These are phyloP conservation scores for Phytopythium aichiense DNA, from an alignment of 352 stramenopile species.

Conservation along the genomic window DNA sequence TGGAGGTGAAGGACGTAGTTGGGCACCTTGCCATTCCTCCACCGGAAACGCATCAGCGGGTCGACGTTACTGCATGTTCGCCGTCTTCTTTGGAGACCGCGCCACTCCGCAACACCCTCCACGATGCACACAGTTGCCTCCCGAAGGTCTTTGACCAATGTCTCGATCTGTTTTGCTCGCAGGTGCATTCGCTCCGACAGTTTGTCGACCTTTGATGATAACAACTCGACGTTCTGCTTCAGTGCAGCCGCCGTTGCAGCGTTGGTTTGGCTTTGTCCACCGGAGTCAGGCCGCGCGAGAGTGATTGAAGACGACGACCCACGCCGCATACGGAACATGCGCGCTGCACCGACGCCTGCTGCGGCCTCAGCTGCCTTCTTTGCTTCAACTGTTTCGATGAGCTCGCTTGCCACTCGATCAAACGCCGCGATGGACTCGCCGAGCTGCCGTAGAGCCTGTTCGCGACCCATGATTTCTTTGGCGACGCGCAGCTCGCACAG, in stretches of 20 bases:
- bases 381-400: constrained; percentile 22
- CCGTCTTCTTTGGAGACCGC: constrained; percentile 20
- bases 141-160: constrained; percentile 23
- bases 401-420: constrained; percentile 23
- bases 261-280: not conserved
- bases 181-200: constrained; percentile 20
- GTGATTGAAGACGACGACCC: constrained; percentile 1
- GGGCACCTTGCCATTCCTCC: constrained; percentile 23
- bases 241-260: not conserved
- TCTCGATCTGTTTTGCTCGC: constrained; percentile 25
- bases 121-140: constrained; percentile 30
- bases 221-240: not conserved
- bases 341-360: not conserved
- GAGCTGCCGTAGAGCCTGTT: constrained; percentile 49
- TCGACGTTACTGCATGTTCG: constrained; percentile 35
- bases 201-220: constrained; percentile 13
- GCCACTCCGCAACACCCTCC: constrained; percentile 45
- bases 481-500: constrained; percentile 43
- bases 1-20: constrained; percentile 57
- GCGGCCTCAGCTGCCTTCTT: constrained; percentile 13
- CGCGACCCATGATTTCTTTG: constrained; percentile 58
- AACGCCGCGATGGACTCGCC: constrained; percentile 19
- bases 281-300: not conserved
- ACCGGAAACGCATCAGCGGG: constrained; percentile 38
- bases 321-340: not conserved